Evolutionary conservation across 306 rosid genomes (phyloP), one percentile per base, ranked within the genome.

Genomic region (Prunus salicina): DNA sequence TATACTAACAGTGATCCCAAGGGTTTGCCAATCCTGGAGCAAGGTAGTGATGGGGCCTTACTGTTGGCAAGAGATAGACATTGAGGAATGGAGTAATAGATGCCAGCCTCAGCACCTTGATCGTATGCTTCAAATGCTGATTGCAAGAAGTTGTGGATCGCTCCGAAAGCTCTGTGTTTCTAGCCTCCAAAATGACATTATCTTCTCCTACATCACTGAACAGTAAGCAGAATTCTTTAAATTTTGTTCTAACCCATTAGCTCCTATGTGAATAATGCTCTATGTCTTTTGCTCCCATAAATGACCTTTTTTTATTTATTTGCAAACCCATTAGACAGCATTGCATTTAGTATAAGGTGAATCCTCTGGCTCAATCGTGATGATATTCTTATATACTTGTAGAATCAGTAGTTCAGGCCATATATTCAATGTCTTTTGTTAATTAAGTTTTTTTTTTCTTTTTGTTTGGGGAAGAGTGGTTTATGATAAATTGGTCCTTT

Each of bases 21-120:
- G 90, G 86, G 98, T 93, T 24, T 96, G 98, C 76, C 93, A 93
- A 77, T 89, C 97, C 60, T 96, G 99, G 99, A 76, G 83, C 80
- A 89, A 80, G 80, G 96, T 90, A n/a, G 96, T 91, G 4, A 64
- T 68, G 22, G 98, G 91, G 51, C 99, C 99, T 66, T 91, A 85
- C 62, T 96, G 98, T 78, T 96, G 99, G 99, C 99, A 96, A 82
- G 94, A 93, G 89, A 89, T 96, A 27, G 93, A 96, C 77, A 88
- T 96, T 71, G 93, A 89, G 63, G 97, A 96, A n/a, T 96, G 96
- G 98, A 89, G 97, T 74, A 85, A 73, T 24, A 78, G 82, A 8
- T 86, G 88, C 81, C 84, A 75, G 66, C 85, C 93, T 2, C 88
- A 88, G 46, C 84, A 82, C 53, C 91, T 93, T 5, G 91, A 93